A percentile compares a stretch with the other conserved stretches of the same genome.
These are phyloP conservation scores for Kodamaea plutei DNA, from an alignment of 1,139 yeast species.

Conservation along the genomic window DNA sequence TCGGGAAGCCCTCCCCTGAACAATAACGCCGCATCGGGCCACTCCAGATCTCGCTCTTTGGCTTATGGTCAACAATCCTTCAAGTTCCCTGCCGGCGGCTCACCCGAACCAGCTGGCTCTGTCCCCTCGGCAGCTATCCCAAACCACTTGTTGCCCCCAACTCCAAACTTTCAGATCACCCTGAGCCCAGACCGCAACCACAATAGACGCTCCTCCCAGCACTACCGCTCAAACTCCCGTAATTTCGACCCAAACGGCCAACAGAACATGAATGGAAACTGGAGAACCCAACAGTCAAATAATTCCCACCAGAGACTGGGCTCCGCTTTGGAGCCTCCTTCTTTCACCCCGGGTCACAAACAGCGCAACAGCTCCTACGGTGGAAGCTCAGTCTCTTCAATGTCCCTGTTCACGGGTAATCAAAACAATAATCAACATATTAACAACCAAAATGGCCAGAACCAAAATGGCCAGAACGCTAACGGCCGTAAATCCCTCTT, in stretches of 20 bases:
- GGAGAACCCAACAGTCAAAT: slow-evolving; percentile 48
- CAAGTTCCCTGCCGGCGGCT: slow-evolving; percentile 36
- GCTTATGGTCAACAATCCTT: slow-evolving; percentile 46
- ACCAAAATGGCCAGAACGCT: slow-evolving; percentile 26
- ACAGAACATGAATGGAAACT: slow-evolving; percentile 52
- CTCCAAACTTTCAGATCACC: slow-evolving; percentile 39
- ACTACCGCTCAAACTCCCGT: slow-evolving; percentile 54
- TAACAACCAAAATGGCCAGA: slow-evolving; percentile 20
- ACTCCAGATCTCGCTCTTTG: slow-evolving; percentile 33
- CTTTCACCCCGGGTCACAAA: slow-evolving; percentile 29
- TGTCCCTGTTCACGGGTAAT: slow-evolving; percentile 36
- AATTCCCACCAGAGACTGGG: slow-evolving; percentile 11
- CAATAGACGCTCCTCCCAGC: slow-evolving; percentile 45
- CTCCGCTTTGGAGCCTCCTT: slow-evolving; percentile 45
- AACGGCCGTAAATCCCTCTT: slow-evolving; percentile 77
- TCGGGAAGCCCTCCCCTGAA: slow-evolving; percentile 12
- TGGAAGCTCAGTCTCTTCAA: slow-evolving; percentile 65
- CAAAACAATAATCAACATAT: slow-evolving; percentile 9
- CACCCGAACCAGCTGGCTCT: slow-evolving; percentile 4
- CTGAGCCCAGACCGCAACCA: slow-evolving; percentile 43
- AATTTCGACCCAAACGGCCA: slow-evolving; percentile 47
- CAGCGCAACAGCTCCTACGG: slow-evolving; percentile 56
- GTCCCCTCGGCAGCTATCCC: slow-evolving; percentile 1
- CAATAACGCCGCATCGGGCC: slow-evolving; percentile 14
- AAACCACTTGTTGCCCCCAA: slow-evolving; percentile 38